Evolutionary conservation across 495 filamentous ascomycete genomes (phyloP).

Genomic region (Aspergillus cristatus): DNA sequence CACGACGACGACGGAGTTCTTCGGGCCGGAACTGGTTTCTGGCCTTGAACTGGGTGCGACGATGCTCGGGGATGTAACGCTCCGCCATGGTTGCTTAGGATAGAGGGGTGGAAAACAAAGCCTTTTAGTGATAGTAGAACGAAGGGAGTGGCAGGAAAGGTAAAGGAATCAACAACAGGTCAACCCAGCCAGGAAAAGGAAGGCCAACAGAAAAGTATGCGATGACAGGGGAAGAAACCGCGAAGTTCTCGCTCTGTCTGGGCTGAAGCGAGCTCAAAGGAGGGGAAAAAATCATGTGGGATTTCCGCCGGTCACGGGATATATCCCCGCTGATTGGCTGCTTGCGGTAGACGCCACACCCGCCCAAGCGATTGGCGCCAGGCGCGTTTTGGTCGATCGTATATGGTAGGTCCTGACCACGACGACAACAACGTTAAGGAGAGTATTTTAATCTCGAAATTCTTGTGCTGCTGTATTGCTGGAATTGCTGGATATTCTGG

Average conservation of each 20-base stretch:
- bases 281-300: conserved; percentile 21
- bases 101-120: conserved; percentile 29
- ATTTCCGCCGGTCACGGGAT: conserved; percentile 12
- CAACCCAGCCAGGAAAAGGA: conserved; percentile 18
- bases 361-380: conserved; percentile 24
- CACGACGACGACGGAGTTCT: conserved; percentile 94
- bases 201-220: conserved; percentile 9
- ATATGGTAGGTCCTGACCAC: no score
- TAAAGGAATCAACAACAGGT: conserved; percentile 10
- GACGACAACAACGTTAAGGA: no score
- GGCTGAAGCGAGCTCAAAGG: conserved; percentile 10
- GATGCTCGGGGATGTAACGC: conserved; percentile 98
- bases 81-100: conserved; percentile 71
- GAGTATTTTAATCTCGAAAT: no score
- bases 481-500: no score
- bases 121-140: conserved; percentile 24
- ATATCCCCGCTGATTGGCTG: conserved; percentile 10
- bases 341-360: conserved; percentile 15
- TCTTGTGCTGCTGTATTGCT: no score
- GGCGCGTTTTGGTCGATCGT: background rate
- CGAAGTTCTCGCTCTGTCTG: no score
- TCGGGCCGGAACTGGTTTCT: conserved; percentile 97
- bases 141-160: no score
- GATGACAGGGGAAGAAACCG: conserved; percentile 7
- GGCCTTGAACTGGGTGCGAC: conserved; percentile 97